Base-by-base conservation (phyloP, 1,284 basidiomycete species). In the Neotropicomus parvogracilis region DNA sequence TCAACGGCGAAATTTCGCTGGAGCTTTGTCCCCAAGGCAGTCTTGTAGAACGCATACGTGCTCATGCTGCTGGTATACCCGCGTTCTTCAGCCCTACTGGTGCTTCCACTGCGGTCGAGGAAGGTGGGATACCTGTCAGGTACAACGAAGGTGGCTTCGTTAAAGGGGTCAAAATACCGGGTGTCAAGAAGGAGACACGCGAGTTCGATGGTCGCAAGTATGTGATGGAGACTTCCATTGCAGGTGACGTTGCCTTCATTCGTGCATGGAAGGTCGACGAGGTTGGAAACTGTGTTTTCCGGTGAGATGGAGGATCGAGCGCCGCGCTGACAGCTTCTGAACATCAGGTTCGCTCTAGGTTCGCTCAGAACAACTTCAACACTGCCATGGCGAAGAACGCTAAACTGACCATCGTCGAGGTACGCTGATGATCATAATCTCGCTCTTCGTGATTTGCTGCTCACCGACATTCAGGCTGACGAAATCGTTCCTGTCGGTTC, bases 61-160 rank as follows among this genome's bases (percentile, higher is more conserved):
- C 95, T 5, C 92, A 92, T 50, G 95, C 90, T 3, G 91, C 92
- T 19, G 95, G 95, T 48, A 95, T 97, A 58, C 95, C 95, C 6
- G 95, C 91, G 10, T 95, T 99, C 75, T 99, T 80, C 72, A 98
- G 94, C 5, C 91, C 94, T 5, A 97, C 94, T 3, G 95, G 95
- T 37, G 89, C 88, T n/a, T 81, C 79, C 14, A 94, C 91, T n/a
- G 85, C 88, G 6, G 80, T 93, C 12, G 90, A 94, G 71, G 75
- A 76, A 51, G 87, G 86, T 14, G 66, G 74, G 4, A 92, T 94
- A 61, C 89, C 91, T 27, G 77, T 84, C 55, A 76, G 83, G 26
- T 88, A 88, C 59, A 83, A 87, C 34, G 71, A 78, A 33, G 85
- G 85, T 32, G 84, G 87, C 14, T 73, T 80, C 49, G 69, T 73